Base-by-base conservation (phyloP, 805 yeast species). In the Saccharomycopsis fodiens region DNA sequence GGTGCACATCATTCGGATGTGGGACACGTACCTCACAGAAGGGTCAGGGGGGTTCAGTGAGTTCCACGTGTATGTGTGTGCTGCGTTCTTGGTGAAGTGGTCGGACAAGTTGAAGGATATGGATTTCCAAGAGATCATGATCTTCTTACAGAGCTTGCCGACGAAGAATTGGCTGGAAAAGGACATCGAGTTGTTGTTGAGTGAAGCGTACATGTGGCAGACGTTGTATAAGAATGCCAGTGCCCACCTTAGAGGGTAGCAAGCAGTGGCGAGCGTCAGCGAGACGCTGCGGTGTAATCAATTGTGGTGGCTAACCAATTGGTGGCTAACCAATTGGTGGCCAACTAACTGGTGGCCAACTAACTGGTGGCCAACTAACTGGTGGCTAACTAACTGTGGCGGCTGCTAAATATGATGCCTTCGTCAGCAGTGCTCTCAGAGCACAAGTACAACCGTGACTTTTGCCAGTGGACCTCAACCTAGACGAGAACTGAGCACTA, bases 141-240 rank as follows among this genome's bases (percentile, higher is more conserved):
- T 94, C 62, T 91, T 86, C 58, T 67, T 93, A 41, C 98, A 93
- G 62, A 85, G 83, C 50, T 82, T 89, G 7, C 97, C 97, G 21
- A 93, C 97, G 0, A 67, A 70, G 41, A 66, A 70, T 32, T 93
- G 98, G 98, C 72, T 72, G 2, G 95, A 85, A 51, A 82, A 82
- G 59, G 97, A 93, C 56, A 79, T 93, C 35, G 97, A 93, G 63
- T 72, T 93, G 68, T 72, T 93, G 64, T 65, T 93, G 46, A 87
- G 97, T 64, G 97, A 93, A 62, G 98, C 97, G 0, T 93, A 79
- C 62, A 87, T 93, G 57, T 93, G 97, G 97, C 97, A 89, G 65
- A 79, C 91, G 45, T 68, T 93, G 34, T 93, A 86, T 61, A 87
- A 85, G 59, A 84, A 87, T 59, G 96, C 96, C 3, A 67, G 82